These are phyloP conservation scores for Umbilicaria muhlenbergii DNA, from an alignment of 495 filamentous ascomycete genomes.

Conservation along the genomic window DNA sequence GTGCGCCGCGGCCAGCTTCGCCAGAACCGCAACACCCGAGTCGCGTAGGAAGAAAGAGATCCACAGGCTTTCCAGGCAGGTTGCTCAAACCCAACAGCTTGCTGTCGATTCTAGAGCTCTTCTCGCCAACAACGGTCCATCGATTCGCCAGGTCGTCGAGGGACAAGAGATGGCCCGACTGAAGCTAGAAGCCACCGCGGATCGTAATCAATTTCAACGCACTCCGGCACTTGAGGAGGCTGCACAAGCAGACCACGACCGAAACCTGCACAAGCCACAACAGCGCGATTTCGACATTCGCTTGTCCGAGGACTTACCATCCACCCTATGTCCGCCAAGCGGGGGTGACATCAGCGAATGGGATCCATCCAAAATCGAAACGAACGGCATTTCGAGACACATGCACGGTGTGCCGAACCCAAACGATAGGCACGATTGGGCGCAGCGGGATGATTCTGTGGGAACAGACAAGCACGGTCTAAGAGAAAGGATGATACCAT, in stretches of 20 bases:
- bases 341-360: too few relatives aligned
- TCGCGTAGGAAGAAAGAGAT: conserved; percentile 13
- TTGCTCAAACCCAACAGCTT: conserved; percentile 16
- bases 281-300: background rate
- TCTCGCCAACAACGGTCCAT: too few relatives aligned
- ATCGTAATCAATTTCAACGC: conserved; percentile 21
- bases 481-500: background rate
- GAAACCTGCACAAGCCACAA: conserved; percentile 6
- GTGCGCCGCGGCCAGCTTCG: conserved; percentile 32
- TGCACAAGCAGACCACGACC: conserved; percentile 12
- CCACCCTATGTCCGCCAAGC: too few relatives aligned
- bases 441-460: conserved; percentile 8
- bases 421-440: conserved; percentile 12
- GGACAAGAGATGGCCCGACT: too few relatives aligned
- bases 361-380: too few relatives aligned
- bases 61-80: conserved; percentile 26
- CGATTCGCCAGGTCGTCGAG: too few relatives aligned
- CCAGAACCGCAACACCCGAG: conserved; percentile 27
- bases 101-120: too few relatives aligned
- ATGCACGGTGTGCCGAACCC: background rate
- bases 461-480: background rate
- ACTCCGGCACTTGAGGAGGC: conserved; percentile 16
- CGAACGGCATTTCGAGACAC: too few relatives aligned
- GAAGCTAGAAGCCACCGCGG: background rate
- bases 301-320: too few relatives aligned